Conservation (phyloP, 78 protist species). For the Dictyostelium firmibasis region DNA sequence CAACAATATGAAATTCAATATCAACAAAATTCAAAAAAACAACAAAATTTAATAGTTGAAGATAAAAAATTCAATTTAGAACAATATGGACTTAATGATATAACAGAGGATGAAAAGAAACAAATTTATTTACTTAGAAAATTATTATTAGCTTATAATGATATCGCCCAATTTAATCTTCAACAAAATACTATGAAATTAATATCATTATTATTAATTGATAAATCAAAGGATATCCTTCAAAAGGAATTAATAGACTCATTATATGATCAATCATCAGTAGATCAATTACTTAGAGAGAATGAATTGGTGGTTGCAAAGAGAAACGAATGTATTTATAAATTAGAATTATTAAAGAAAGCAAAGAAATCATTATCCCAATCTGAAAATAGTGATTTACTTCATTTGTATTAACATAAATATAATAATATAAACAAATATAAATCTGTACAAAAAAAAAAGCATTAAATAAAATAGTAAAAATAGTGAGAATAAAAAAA, state of each 20-base stretch:
- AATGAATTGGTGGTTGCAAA: constrained; percentile 50
- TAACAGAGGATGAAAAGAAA: constrained; percentile 12
- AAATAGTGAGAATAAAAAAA: not conserved
- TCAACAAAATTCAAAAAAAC: too few species aligned
- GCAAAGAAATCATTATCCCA: constrained; percentile 72
- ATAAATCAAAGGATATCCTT: constrained; percentile 78
- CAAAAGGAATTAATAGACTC: constrained; percentile 80
- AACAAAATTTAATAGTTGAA: not conserved
- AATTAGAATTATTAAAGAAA: constrained; percentile 72
- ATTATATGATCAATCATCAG: constrained; percentile 84
- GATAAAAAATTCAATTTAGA: not conserved
- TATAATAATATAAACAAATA: not conserved
- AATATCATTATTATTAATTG: constrained; percentile 87
- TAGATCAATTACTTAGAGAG: constrained; percentile 85
- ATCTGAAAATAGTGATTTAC: constrained; percentile 18
- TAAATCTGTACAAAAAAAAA: too few species aligned
- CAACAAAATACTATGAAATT: constrained; percentile 91
- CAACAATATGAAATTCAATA: too few species aligned
- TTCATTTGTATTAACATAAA: constrained; percentile 38
- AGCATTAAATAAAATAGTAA: too few species aligned
- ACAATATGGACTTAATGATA: constrained; percentile 7
- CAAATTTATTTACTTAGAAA: constrained; percentile 12
- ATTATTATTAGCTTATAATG: constrained; percentile 81
- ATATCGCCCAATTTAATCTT: constrained; percentile 88
- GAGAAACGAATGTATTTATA: constrained; percentile 72